Evolutionary conservation across 2,329 filamentous ascomycete genomes (phyloP).

Genomic region (Madurella fahalii): DNA sequence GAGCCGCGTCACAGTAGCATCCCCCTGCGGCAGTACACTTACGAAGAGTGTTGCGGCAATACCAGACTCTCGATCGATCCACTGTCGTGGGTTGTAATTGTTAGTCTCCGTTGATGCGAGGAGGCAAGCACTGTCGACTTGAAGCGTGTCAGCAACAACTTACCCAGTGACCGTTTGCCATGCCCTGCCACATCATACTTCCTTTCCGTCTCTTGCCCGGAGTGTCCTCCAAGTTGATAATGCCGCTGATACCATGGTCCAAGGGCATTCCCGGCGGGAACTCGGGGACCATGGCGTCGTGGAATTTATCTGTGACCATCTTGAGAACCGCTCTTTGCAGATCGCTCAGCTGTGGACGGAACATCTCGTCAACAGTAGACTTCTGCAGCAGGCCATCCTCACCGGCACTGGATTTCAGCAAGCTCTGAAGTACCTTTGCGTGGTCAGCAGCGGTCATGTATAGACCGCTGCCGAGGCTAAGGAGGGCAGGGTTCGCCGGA

Average conservation of each 20-base stretch:
- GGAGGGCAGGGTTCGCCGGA: neutral
- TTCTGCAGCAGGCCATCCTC: slow-evolving; percentile 30
- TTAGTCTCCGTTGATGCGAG: too few relatives aligned
- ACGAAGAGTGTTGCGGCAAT: slow-evolving; percentile 38
- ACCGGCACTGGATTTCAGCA: slow-evolving; percentile 26
- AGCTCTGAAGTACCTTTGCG: slow-evolving; percentile 30
- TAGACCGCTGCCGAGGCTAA: slow-evolving; percentile 37
- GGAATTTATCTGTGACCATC: slow-evolving; percentile 12
- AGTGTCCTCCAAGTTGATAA: slow-evolving; percentile 37
- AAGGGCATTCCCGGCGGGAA: slow-evolving; percentile 32
- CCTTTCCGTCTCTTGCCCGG: slow-evolving; percentile 38
- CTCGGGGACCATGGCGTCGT: slow-evolving; percentile 32
- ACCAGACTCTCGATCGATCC: slow-evolving; percentile 31
- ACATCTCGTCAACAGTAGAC: slow-evolving; percentile 33
- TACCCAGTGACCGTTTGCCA: slow-evolving; percentile 40
- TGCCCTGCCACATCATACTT: slow-evolving; percentile 41
- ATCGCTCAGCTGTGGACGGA: slow-evolving; percentile 38
- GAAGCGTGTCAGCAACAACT: slow-evolving; percentile 17
- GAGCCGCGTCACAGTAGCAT: neutral
- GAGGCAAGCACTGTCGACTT: neutral
- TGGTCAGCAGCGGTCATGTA: slow-evolving; percentile 41
- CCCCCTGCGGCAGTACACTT: slow-evolving; percentile 33
- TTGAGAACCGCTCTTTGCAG: slow-evolving; percentile 23
- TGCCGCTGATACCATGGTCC: slow-evolving; percentile 37
- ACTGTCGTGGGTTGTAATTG: slow-evolving; percentile 13